These are phyloP conservation scores for Aspergillus diversus DNA, from an alignment of 495 filamentous ascomycete species.

Conservation along the genomic window DNA sequence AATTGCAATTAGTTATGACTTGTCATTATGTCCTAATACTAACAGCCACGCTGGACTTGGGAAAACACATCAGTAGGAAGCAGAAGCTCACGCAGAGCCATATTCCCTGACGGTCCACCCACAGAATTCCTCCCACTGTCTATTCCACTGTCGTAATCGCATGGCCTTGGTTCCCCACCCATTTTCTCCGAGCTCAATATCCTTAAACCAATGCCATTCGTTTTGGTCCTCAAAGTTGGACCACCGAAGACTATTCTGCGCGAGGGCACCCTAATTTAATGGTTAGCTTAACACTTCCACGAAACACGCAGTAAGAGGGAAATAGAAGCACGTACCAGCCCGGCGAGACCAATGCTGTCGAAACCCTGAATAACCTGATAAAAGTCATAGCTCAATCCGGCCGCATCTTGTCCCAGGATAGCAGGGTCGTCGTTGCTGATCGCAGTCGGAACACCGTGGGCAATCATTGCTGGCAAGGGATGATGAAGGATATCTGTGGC, in stretches of 20 bases:
- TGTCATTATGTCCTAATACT: too few relatives aligned
- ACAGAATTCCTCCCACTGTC: constrained; percentile 27
- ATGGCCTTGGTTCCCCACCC: constrained; percentile 21
- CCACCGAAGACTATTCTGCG: constrained; percentile 29
- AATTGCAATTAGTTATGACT: too few relatives aligned
- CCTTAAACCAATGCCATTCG: constrained; percentile 21
- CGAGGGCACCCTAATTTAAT: constrained; percentile 21
- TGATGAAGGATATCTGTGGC: constrained; percentile 24
- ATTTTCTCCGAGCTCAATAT: constrained; percentile 21
- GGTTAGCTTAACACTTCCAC: neutral
- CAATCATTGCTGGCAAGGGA: constrained; percentile 28
- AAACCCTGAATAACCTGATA: constrained; percentile 27
- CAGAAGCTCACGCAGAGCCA: constrained; percentile 1
- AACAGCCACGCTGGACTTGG: too few relatives aligned
- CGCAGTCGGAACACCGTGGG: constrained; percentile 25
- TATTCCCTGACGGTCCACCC: constrained; percentile 26
- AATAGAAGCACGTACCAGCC: constrained; percentile 16
- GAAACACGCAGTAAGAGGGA: neutral
- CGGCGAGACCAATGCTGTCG: constrained; percentile 27
- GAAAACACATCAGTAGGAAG: neutral
- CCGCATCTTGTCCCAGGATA: constrained; percentile 24
- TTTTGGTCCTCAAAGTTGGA: constrained; percentile 27
- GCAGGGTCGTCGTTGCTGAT: constrained; percentile 32
- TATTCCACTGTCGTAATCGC: constrained; percentile 21
- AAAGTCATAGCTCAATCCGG: constrained; percentile 28